Evolutionary conservation across 257 asterid genomes (phyloP).

Genomic region (Nicotiana attenuata): DNA sequence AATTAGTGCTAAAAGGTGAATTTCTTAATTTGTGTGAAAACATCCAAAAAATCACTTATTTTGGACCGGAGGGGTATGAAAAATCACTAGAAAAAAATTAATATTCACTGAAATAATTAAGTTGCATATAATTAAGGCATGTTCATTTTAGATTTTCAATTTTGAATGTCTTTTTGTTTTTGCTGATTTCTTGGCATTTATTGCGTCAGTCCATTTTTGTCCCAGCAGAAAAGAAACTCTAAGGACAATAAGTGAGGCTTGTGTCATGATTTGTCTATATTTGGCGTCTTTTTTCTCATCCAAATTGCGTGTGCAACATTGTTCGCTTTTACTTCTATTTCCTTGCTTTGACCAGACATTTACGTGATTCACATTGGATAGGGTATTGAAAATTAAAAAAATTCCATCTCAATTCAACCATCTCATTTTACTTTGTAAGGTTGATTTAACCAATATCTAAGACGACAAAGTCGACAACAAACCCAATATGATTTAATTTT

Average conservation of each 20-base stretch:
- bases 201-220: neutral
- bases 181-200: neutral
- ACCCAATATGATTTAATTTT: neutral
- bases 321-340: neutral
- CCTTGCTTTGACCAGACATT: neutral
- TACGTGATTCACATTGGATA: neutral
- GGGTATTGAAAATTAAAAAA: neutral
- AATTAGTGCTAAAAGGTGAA: too few species aligned
- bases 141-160: neutral
- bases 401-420: neutral
- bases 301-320: neutral
- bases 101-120: too few species aligned
- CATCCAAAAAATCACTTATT: too few species aligned
- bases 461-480: neutral
- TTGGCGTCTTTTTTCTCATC: neutral
- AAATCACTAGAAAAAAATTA: too few species aligned
- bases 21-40: too few species aligned
- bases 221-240: neutral
- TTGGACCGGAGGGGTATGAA: too few species aligned
- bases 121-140: neutral
- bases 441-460: conserved; percentile 1
- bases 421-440: neutral
- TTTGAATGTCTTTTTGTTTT: neutral
- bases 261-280: neutral
- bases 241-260: neutral